These are phyloP conservation scores for Ogataea neopini DNA, from an alignment of 805 yeast species.

Conservation along the genomic window DNA sequence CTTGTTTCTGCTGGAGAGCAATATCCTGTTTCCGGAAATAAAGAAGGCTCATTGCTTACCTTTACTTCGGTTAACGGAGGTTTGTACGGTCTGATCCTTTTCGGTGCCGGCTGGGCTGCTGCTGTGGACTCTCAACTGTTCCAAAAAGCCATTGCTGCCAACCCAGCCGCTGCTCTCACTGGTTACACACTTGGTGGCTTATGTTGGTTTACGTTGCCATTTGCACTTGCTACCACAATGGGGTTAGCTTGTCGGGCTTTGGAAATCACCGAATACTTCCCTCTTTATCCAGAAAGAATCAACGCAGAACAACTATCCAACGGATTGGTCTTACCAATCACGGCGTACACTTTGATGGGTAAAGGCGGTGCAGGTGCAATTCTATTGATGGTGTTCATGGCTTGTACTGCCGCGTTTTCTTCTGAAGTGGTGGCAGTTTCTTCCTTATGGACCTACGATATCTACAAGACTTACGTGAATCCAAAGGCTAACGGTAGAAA, in stretches of 20 bases:
- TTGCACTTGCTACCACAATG: constrained; percentile 34
- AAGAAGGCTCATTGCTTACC: constrained; percentile 27
- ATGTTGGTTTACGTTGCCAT: constrained; percentile 47
- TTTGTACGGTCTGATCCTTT: constrained; percentile 29
- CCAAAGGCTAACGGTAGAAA: constrained; percentile 51
- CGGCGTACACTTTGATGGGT: constrained; percentile 52
- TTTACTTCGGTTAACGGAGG: constrained; percentile 33
- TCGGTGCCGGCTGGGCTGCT: constrained; percentile 41
- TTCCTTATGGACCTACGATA: constrained; percentile 50
- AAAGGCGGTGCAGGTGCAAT: constrained; percentile 51
- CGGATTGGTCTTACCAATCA: constrained; percentile 53
- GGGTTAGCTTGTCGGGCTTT: constrained; percentile 45
- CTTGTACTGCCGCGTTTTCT: constrained; percentile 57
- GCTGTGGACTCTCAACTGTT: constrained; percentile 35
- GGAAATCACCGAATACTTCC: constrained; percentile 25
- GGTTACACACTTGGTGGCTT: constrained; percentile 49
- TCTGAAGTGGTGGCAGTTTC: constrained; percentile 56
- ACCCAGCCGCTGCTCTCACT: constrained; percentile 40
- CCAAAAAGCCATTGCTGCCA: constrained; percentile 45
- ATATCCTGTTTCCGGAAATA: constrained; percentile 23
- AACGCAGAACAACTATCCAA: constrained; percentile 44
- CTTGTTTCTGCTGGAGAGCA: constrained; percentile 30
- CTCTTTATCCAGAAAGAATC: constrained; percentile 31
- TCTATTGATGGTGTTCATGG: constrained; percentile 50
- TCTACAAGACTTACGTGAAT: constrained; percentile 50